A percentile compares a stretch with the other conserved stretches of the same genome.
Conservation (phyloP, 768 basidiomycete genomes). For the Panus rudis region DNA sequence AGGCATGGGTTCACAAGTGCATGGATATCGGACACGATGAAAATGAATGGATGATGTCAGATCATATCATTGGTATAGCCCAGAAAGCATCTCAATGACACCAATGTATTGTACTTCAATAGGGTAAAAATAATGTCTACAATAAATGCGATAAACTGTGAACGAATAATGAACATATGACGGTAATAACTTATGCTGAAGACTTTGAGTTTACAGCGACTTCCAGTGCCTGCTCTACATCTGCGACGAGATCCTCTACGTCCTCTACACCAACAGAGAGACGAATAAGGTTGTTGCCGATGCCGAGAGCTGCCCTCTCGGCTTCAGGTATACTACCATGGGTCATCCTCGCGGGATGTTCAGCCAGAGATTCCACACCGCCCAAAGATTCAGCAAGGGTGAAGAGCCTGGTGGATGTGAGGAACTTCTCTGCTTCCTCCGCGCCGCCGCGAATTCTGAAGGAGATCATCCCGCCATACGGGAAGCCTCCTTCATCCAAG, state of each 20-base stretch:
- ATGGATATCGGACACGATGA: slow-evolving; percentile 10
- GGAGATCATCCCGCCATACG: slow-evolving; percentile 86
- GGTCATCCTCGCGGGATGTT: slow-evolving; percentile 85
- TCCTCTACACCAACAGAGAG: slow-evolving; percentile 90
- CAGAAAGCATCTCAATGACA: not conserved
- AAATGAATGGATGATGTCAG: slow-evolving; percentile 9
- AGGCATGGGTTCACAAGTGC: slow-evolving; percentile 13
- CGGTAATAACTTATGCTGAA: no score
- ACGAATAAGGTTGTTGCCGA: slow-evolving; percentile 69
- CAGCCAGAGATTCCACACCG: slow-evolving; percentile 87
- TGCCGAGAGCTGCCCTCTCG: slow-evolving; percentile 65
- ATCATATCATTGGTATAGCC: slow-evolving; percentile 11
- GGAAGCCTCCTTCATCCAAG: slow-evolving; percentile 51
- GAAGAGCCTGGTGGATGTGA: slow-evolving; percentile 60
- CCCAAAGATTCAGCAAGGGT: slow-evolving; percentile 85
- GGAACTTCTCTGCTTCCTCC: slow-evolving; percentile 55
- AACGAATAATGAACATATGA: no score
- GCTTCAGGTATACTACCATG: slow-evolving; percentile 69
- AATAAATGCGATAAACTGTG: not conserved
- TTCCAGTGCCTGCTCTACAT: slow-evolving; percentile 61
- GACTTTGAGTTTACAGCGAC: slow-evolving; percentile 20
- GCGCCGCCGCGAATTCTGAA: slow-evolving; percentile 52
- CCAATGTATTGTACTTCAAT: not conserved
- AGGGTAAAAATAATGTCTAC: not conserved
- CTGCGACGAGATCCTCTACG: slow-evolving; percentile 66